A percentile compares a stretch with the other conserved stretches of the same genome.
Evolutionary conservation across 78 protist genomes (phyloP).

Genomic region (Dictyostelium firmibasis): DNA sequence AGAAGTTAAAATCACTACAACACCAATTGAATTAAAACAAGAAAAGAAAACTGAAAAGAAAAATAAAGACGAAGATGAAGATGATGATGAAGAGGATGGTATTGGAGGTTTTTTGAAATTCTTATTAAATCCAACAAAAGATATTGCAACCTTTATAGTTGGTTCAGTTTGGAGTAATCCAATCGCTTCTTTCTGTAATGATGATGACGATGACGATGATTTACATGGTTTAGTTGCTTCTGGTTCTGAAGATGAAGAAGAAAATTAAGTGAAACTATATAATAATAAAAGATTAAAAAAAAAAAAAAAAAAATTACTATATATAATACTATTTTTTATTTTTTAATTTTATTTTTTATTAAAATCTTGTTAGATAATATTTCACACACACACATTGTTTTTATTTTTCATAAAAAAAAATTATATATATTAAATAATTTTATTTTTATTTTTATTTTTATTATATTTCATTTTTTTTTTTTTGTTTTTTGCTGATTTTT

Average conservation of each 20-base stretch:
- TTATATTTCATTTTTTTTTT: too few species aligned
- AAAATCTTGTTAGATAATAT: too few species aligned
- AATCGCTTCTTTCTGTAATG: not conserved
- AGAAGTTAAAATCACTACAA: not conserved
- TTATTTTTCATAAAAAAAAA: too few species aligned
- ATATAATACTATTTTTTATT: not conserved
- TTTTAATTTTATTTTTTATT: too few species aligned
- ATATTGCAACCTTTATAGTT: not conserved
- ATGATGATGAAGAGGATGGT: not conserved
- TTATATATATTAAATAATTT: too few species aligned
- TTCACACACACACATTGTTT: not conserved
- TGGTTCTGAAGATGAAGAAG: not conserved
- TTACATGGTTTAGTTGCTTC: not conserved
- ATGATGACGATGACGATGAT: not conserved
- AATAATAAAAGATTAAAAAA: not conserved
- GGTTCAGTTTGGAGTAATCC: conserved; percentile 2
- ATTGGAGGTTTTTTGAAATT: not conserved
- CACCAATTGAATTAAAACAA: not conserved
- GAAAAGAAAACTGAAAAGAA: not conserved
- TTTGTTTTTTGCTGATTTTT: too few species aligned
- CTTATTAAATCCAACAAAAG: not conserved
- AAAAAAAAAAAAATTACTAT: not conserved
- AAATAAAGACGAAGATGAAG: not conserved
- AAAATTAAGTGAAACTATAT: not conserved
- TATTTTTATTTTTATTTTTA: too few species aligned